Conservation (phyloP, 352 stramenopile genomes). For the Elongisporangium prolatum region DNA sequence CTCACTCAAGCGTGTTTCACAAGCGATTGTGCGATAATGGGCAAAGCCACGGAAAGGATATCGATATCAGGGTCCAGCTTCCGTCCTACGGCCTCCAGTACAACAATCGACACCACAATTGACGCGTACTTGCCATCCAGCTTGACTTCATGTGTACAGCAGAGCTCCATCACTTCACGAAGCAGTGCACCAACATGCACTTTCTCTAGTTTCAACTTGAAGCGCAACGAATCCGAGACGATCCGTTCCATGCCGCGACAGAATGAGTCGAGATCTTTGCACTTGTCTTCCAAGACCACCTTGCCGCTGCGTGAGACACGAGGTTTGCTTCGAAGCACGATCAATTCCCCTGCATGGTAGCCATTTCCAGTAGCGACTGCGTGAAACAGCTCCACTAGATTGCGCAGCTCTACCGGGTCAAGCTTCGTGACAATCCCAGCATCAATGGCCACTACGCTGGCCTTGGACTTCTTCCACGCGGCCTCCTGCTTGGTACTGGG, state of each 20-base stretch:
- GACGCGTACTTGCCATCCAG: slow-evolving; percentile 93
- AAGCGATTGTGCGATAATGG: slow-evolving; percentile 91
- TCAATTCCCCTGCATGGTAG: slow-evolving; percentile 72
- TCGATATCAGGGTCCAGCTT: slow-evolving; percentile 90
- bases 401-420: slow-evolving; percentile 62
- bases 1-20: slow-evolving; percentile 57
- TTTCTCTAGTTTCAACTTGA: slow-evolving; percentile 60
- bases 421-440: slow-evolving; percentile 84
- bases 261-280: slow-evolving; percentile 70
- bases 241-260: slow-evolving; percentile 69
- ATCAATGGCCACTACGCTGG: slow-evolving; percentile 73
- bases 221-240: slow-evolving; percentile 57
- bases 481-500: neutral
- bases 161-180: slow-evolving; percentile 85
- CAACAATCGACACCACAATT: slow-evolving; percentile 92
- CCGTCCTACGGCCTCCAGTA: slow-evolving; percentile 90
- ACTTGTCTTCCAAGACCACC: slow-evolving; percentile 23
- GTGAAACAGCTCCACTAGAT: slow-evolving; percentile 86
- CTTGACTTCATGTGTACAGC: slow-evolving; percentile 90
- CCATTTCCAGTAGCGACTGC: slow-evolving; percentile 76
- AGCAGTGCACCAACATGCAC: slow-evolving; percentile 74
- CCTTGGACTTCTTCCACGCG: slow-evolving; percentile 11
- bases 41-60: slow-evolving; percentile 84
- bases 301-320: neutral
- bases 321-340: slow-evolving; percentile 64